Base-by-base conservation (phyloP, 441 rosid species). In the Populus tomentosa region DNA sequence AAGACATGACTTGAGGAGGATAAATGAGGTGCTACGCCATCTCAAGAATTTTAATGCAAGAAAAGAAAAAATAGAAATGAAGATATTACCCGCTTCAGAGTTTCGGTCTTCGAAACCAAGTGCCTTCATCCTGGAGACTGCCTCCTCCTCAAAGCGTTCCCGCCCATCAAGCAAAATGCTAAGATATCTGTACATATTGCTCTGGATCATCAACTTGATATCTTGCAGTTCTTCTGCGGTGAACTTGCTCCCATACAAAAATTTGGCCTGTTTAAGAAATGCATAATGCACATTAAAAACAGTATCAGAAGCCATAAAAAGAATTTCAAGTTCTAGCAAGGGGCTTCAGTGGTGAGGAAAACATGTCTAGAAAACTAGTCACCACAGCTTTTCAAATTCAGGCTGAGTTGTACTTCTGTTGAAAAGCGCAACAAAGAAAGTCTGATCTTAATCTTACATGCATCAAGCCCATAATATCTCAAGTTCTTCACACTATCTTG, bases 121-220 rank as follows among this genome's bases (percentile, higher is more conserved):
- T 76, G 82, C 85, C 82, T 75, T 90, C 78, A 76, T 72, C 80
- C 83, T 88, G 38, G 86, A 87, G 79, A 91, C 40, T 38, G 88
- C 91, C 81, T 94, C 99, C 85, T 97, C 99, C 87, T 97, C 99
- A 84, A 97, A 97, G n/a, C 95, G 93, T 79, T 97, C 99, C 81
- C 98, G 85, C 67, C 97, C 99, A 88, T 97, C 99, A 2, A 97
- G 97, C 85, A 97, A 82, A 75, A 97, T 87, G 87, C 99, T 97
- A 16, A 97, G 94, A 80, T 97, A 97, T 86, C 92, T 88, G 80
- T 94, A 97, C 97, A 97, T 88, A 80, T 97, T 94, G 91, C 99
- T 97, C 82, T 97, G 99, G 68, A 97, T 93, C 99, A 97, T 93
- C 85, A 94, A 82, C 92, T 94, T 97, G 38, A 97, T 92, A 78